Conservation (phyloP, 1,284 basidiomycete genomes). For the Cryptococcus deneoformans region DNA sequence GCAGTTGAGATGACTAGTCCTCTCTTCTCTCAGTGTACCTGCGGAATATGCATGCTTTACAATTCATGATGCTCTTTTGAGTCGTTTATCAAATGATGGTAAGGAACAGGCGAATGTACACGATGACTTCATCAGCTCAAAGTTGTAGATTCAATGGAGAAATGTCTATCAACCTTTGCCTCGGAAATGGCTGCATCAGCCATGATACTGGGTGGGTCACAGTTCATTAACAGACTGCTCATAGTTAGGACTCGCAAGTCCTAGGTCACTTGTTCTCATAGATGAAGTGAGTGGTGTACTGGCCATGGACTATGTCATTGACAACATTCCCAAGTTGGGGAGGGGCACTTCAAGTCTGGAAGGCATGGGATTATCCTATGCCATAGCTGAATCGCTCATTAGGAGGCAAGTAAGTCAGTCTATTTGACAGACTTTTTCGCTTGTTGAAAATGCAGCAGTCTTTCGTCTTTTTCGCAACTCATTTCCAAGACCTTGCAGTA, state of each 20-base stretch:
- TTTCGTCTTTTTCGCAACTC: conserved; percentile 89
- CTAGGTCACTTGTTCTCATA: conserved; percentile 71
- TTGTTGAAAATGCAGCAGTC: conserved; percentile 52
- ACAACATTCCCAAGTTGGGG: conserved; percentile 29
- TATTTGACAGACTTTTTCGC: conserved; percentile 2
- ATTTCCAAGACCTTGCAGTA: conserved; percentile 43
- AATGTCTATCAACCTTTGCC: conserved; percentile 85
- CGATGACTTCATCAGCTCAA: not conserved
- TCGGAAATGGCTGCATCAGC: conserved; percentile 85
- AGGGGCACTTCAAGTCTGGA: conserved; percentile 82
- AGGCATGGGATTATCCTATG: conserved; percentile 85
- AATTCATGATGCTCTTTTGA: conserved; percentile 77
- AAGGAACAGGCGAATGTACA: conserved; percentile 15
- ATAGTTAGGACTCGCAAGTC: conserved; percentile 65
- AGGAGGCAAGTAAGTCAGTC: conserved; percentile 58
- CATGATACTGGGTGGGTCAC: conserved; percentile 70
- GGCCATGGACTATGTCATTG: not conserved
- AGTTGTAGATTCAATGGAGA: conserved; percentile 59
- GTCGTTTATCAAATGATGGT: conserved; percentile 81
- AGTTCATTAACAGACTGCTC: no score
- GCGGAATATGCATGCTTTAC: conserved; percentile 84
- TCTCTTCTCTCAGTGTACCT: conserved; percentile 57
- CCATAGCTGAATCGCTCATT: conserved; percentile 85
- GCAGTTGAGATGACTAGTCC: not conserved
- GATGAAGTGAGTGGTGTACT: conserved; percentile 71